These are phyloP conservation scores for Kodamaea ohmeri DNA, from an alignment of 1,139 yeast species.

Conservation along the genomic window DNA sequence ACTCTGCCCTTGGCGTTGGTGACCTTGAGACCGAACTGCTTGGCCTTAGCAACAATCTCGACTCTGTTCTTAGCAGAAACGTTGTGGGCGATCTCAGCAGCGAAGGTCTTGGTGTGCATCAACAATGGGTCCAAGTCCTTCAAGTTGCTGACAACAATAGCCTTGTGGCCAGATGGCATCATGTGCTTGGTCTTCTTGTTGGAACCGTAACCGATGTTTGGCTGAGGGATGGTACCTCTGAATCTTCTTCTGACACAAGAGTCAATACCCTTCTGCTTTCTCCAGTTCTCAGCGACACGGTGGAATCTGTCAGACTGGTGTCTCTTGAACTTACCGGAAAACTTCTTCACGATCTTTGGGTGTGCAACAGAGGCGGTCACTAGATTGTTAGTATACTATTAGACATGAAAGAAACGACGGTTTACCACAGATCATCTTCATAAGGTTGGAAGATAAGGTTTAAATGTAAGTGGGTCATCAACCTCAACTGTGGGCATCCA, in stretches of 20 bases:
- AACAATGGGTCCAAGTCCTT: constrained; percentile 93
- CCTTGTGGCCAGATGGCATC: constrained; percentile 98
- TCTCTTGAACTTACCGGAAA: constrained; percentile 98
- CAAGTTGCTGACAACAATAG: constrained; percentile 88
- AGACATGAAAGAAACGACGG: too few relatives aligned
- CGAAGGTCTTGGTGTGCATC: constrained; percentile 97
- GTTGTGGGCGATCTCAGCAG: constrained; percentile 99
- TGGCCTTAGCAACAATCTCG: constrained; percentile 93
- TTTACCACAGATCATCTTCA: too few relatives aligned
- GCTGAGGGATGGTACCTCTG: constrained; percentile 99
- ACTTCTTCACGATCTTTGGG: constrained; percentile 99
- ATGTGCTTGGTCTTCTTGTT: constrained; percentile 97
- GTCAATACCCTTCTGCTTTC: constrained; percentile 99
- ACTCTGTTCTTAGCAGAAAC: constrained; percentile 98
- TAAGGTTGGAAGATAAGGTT: too few relatives aligned
- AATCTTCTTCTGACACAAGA: constrained; percentile 99
- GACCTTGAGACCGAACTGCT: constrained; percentile 97
- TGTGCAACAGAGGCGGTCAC: constrained; percentile 98
- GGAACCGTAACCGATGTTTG: constrained; percentile 99
- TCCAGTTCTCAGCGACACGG: constrained; percentile 99
- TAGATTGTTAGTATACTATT: constrained; percentile 22
- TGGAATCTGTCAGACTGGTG: constrained; percentile 99
- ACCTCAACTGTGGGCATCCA: too few relatives aligned
- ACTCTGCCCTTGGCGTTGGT: constrained; percentile 99
- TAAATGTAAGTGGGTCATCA: too few relatives aligned